These are phyloP conservation scores for Aspergillus fumigatus DNA, from an alignment of 2,329 filamentous ascomycete genomes.

Conservation along the genomic window DNA sequence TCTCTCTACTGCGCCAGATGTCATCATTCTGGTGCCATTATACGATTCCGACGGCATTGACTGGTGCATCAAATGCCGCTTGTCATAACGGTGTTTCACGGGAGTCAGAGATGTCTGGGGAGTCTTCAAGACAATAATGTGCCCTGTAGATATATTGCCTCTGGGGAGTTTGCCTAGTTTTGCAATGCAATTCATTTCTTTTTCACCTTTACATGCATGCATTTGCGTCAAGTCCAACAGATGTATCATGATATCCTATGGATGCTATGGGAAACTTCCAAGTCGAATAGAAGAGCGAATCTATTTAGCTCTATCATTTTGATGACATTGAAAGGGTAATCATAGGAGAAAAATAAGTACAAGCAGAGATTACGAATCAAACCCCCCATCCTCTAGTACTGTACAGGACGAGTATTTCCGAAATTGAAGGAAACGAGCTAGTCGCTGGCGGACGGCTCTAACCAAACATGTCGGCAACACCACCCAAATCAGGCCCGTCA, in stretches of 20 bases:
- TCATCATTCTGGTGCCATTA: slow-evolving; percentile 4
- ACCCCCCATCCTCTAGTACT: slow-evolving; percentile 7
- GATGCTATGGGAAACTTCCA: not conserved
- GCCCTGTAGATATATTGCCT: slow-evolving; percentile 34
- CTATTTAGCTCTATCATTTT: not conserved
- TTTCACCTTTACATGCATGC: slow-evolving; percentile 4
- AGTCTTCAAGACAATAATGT: slow-evolving; percentile 9
- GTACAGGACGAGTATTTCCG: slow-evolving; percentile 11
- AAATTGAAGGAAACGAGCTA: not conserved
- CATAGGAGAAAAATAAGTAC: not conserved
- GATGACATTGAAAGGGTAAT: slow-evolving; percentile 1
- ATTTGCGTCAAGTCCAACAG: not conserved
- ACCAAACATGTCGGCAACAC: slow-evolving; percentile 52
- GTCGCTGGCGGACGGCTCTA: slow-evolving; percentile 16
- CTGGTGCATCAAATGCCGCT: not conserved
- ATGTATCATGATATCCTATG: not conserved
- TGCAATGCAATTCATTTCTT: slow-evolving; percentile 14
- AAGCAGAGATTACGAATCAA: not conserved
- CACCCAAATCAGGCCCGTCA: slow-evolving; percentile 48
- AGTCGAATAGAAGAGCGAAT: not conserved
- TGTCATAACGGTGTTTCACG: not conserved
- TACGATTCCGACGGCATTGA: not conserved
- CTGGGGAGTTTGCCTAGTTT: slow-evolving; percentile 23
- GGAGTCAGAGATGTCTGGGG: slow-evolving; percentile 2
- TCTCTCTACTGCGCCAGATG: slow-evolving; percentile 3